Base-by-base conservation (phyloP, 2,329 filamentous ascomycete species). In the Phialophora verrucosa region DNA sequence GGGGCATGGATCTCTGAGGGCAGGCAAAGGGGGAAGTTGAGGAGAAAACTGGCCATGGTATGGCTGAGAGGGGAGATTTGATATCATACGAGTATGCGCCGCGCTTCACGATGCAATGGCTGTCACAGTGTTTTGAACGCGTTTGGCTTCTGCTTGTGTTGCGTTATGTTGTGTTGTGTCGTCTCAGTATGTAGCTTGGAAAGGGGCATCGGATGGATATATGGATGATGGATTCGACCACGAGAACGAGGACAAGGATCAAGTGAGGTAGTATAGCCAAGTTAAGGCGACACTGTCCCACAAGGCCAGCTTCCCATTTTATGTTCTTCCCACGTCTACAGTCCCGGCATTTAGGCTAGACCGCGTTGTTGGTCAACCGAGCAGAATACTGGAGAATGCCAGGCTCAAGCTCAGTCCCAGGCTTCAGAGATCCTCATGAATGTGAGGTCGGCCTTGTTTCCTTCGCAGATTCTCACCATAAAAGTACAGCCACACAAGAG, bases 371-470 rank as follows among this genome's bases (percentile, higher is more conserved):
- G 27, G 27, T 27, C 27, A 27, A 27, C 27, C 27, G 27, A 27
- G 27, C 27, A 27, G 27, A 27, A 31, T n/a, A n/a, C 38, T 8
- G 6, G 2, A 20, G 4, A 8, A n/a, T 20, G 1, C 5, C 14
- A n/a, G 38, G 17, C 17, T 5, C 14, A n/a, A 17, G 17, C 17
- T 12, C 49, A 27, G 25, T 23, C 27, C 1, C 49, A 27, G 14
- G 49, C 23, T 6, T 59, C 44, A 59, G 14, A 59, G 57, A 51
- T 59, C 44, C 31, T 20, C 47, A 35, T 50, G 57, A 27, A 59
- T 47, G 7, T 20, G 27, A 17, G 57, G 57, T n/a, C 31, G 38
- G 20, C 57, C 57, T 27, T 47, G 38, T 47, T 17, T 27, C 38
- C 8, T 17, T n/a, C 57, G 38, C 23, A 42, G 20, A 4, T 49